Evolutionary conservation across 768 basidiomycete species (phyloP).

Genomic region (Leccinellum rugosiceps): DNA sequence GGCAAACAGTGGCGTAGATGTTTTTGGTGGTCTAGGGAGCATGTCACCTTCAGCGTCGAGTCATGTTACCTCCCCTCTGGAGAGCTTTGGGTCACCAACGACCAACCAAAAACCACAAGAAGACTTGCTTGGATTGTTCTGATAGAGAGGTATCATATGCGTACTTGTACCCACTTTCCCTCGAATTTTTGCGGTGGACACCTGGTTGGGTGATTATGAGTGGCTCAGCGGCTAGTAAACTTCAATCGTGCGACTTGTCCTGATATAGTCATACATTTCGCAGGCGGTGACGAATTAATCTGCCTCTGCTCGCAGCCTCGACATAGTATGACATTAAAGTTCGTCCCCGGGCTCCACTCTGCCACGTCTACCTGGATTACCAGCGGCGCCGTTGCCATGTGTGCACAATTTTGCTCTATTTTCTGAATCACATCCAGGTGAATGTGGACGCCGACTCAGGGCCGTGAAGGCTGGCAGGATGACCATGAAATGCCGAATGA

Average conservation of each 20-base stretch:
- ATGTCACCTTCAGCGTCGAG: slow-evolving; percentile 4
- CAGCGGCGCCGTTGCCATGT: not conserved
- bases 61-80: slow-evolving; percentile 18
- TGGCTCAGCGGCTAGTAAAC: not conserved
- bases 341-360: not conserved
- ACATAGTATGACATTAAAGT: too few relatives aligned
- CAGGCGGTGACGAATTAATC: too few relatives aligned
- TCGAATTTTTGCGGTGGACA: not conserved
- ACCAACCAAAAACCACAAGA: slow-evolving; percentile 40
- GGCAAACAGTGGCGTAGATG: slow-evolving; percentile 8
- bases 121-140: slow-evolving; percentile 57
- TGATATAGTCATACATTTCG: not conserved
- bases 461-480: not conserved
- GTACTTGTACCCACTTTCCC: not conserved
- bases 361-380: not conserved
- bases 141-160: slow-evolving; percentile 15
- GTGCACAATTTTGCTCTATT: not conserved
- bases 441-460: not conserved
- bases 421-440: not conserved
- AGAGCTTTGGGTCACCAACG: slow-evolving; percentile 16
- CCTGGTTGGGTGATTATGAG: not conserved
- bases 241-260: not conserved
- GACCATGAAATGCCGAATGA: not conserved
- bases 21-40: slow-evolving; percentile 19
- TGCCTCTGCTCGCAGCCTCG: too few relatives aligned